Conservation (phyloP, 2,329 filamentous ascomycete genomes). For the Aspergillus pseudoglaucus region DNA sequence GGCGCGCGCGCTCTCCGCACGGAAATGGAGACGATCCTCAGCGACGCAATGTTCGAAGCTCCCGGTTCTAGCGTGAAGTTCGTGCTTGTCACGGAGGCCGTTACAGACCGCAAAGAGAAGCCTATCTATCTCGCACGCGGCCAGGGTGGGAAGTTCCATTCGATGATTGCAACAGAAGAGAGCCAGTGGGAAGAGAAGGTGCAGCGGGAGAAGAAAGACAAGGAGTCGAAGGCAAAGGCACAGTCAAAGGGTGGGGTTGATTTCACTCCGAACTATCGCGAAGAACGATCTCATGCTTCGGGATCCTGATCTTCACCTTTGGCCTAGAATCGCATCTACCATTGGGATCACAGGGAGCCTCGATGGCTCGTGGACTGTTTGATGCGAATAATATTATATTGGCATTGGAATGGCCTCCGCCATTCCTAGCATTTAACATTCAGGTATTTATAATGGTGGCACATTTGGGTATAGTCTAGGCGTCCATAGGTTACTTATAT, state of each 20-base stretch:
- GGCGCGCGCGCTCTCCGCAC: conserved; percentile 74
- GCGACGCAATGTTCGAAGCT: conserved; percentile 75
- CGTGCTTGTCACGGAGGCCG: conserved; percentile 65
- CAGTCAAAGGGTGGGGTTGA: conserved; percentile 5
- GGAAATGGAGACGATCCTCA: conserved; percentile 71
- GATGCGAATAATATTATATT: neutral
- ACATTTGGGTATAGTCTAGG: too few species aligned
- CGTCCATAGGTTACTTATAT: too few species aligned
- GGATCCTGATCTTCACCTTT: conserved; percentile 12
- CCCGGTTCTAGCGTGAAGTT: conserved; percentile 61
- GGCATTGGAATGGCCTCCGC: neutral
- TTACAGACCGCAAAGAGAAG: conserved; percentile 56
- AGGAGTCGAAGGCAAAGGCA: conserved; percentile 10
- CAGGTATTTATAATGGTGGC: too few species aligned
- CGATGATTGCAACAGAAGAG: conserved; percentile 46
- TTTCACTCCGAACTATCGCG: conserved; percentile 34
- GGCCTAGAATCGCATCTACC: too few species aligned
- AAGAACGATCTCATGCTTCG: conserved; percentile 37
- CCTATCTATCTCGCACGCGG: conserved; percentile 48
- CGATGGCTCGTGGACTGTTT: too few species aligned
- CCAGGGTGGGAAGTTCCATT: conserved; percentile 46
- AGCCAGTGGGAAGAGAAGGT: conserved; percentile 43
- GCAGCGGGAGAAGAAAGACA: conserved; percentile 26
- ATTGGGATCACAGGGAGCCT: too few species aligned
- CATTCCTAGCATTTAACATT: too few species aligned